Conservation (phyloP, 192 early-diverging fungal genomes). For the Diversispora epigaea region DNA sequence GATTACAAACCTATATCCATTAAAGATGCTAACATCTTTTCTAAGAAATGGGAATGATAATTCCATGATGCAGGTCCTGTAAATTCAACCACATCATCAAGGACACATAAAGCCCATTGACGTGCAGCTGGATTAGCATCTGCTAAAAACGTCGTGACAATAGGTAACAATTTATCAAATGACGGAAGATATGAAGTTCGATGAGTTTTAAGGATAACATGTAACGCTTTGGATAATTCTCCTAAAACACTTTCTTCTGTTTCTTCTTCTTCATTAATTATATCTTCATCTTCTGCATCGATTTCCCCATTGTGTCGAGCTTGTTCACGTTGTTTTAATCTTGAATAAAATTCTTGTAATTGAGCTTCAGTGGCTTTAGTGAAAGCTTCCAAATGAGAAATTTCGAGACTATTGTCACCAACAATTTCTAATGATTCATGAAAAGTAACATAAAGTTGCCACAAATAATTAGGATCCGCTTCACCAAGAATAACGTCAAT, state of each 20-base stretch:
- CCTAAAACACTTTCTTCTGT: slow-evolving; percentile 78
- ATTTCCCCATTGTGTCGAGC: slow-evolving; percentile 74
- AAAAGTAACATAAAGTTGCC: slow-evolving; percentile 78
- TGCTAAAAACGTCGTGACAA: slow-evolving; percentile 63
- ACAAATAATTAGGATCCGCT: slow-evolving; percentile 76
- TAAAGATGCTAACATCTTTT: slow-evolving; percentile 56
- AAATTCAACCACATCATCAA: slow-evolving; percentile 92
- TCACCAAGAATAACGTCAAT: slow-evolving; percentile 77
- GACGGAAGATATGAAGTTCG: slow-evolving; percentile 69
- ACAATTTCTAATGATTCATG: slow-evolving; percentile 68
- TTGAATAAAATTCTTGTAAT: slow-evolving; percentile 74
- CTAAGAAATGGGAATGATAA: slow-evolving; percentile 70
- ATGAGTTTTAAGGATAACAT: slow-evolving; percentile 77
- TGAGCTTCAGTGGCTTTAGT: slow-evolving; percentile 66
- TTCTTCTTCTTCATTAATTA: slow-evolving; percentile 77
- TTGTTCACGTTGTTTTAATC: slow-evolving; percentile 73
- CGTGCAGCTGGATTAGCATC: slow-evolving; percentile 68
- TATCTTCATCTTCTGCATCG: slow-evolving; percentile 93
- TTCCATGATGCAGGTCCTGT: slow-evolving; percentile 68
- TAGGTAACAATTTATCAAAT: slow-evolving; percentile 79
- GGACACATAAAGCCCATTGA: slow-evolving; percentile 93
- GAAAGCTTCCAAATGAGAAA: slow-evolving; percentile 69
- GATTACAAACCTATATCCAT: slow-evolving; percentile 38
- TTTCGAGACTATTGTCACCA: slow-evolving; percentile 63
- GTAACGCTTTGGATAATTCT: slow-evolving; percentile 81